phyloP scores from a whole-genome alignment of 2,329 filamentous ascomycete genomes.

The Ceratocystis eucalypticola region DNA sequence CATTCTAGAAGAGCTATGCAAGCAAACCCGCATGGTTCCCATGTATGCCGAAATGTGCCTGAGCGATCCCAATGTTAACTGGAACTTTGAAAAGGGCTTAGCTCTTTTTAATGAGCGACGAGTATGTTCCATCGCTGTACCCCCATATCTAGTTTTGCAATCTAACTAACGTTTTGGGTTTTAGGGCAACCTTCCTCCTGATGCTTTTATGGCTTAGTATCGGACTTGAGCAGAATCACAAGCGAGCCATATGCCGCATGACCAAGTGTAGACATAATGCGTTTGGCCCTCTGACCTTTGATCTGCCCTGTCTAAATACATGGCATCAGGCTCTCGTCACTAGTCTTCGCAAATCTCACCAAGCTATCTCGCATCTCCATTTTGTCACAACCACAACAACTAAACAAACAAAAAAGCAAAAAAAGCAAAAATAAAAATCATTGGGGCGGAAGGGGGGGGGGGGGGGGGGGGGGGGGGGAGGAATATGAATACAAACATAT shows the following conservation, averaged over 20 bases:
- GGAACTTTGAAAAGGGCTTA: constrained; percentile 66
- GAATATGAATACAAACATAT: not conserved
- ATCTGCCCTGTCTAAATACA: too few relatives aligned
- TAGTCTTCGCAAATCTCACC: too few relatives aligned
- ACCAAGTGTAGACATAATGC: too few relatives aligned
- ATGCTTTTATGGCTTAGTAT: constrained; percentile 18
- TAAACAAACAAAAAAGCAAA: too few relatives aligned
- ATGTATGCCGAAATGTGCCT: constrained; percentile 73
- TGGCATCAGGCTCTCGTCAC: too few relatives aligned
- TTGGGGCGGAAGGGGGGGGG: too few relatives aligned
- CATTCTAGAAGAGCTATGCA: constrained; percentile 61
- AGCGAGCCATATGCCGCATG: too few relatives aligned
- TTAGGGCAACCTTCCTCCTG: constrained; percentile 16
- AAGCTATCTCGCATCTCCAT: too few relatives aligned
- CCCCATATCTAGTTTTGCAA: not conserved
- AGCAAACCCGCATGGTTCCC: constrained; percentile 65
- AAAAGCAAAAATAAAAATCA: too few relatives aligned
- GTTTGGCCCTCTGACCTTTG: too few relatives aligned
- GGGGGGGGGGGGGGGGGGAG: too few relatives aligned
- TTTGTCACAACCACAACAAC: too few relatives aligned
- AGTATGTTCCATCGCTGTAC: constrained; percentile 31
- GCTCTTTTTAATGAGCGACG: constrained; percentile 62
- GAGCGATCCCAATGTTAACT: constrained; percentile 48
- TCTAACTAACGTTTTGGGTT: constrained; percentile 1
- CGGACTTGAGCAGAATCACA: not conserved